phyloP scores from a whole-genome alignment of 306 rosid genomes.

The Calophaca sinica region DNA sequence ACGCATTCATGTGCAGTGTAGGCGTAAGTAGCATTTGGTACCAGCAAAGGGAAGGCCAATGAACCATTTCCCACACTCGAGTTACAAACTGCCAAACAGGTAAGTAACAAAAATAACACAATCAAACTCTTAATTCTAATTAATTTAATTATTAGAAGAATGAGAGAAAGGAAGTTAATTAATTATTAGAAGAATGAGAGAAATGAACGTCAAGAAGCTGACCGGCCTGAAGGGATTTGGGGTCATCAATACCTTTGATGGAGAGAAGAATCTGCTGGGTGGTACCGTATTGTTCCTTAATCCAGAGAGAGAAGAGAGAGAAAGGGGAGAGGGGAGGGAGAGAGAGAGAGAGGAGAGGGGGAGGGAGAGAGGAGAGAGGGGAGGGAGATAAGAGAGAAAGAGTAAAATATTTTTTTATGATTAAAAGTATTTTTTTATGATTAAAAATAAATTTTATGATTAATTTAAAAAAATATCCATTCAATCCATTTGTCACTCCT shows the following conservation, averaged over 20 bases:
- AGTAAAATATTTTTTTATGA: too few relatives aligned
- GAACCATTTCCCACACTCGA: conserved; percentile 56
- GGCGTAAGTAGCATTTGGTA: conserved; percentile 56
- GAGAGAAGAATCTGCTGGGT: conserved; percentile 49
- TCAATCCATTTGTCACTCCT: too few relatives aligned
- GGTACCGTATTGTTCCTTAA: conserved; percentile 50
- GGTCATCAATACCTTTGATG: conserved; percentile 59
- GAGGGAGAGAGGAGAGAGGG: too few relatives aligned
- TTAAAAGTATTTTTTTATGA: too few relatives aligned
- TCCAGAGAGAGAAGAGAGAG: too few relatives aligned
- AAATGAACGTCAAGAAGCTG: conserved; percentile 85
- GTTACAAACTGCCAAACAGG: conserved; percentile 63
- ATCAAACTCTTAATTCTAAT: neutral
- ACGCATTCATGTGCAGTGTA: conserved; percentile 77
- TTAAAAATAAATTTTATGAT: too few relatives aligned
- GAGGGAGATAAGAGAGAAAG: too few relatives aligned
- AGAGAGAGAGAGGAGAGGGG: too few relatives aligned
- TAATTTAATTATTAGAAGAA: neutral
- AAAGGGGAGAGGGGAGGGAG: too few relatives aligned
- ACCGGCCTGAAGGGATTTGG: conserved; percentile 49
- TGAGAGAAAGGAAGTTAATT: neutral
- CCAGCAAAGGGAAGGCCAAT: conserved; percentile 64
- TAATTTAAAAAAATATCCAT: too few relatives aligned
- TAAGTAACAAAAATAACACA: neutral
- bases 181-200: too few relatives aligned